A percentile compares a stretch with the other conserved stretches of the same genome.
Conservation (phyloP, 495 filamentous ascomycete genomes). For the Aspergillus conjunctus region DNA sequence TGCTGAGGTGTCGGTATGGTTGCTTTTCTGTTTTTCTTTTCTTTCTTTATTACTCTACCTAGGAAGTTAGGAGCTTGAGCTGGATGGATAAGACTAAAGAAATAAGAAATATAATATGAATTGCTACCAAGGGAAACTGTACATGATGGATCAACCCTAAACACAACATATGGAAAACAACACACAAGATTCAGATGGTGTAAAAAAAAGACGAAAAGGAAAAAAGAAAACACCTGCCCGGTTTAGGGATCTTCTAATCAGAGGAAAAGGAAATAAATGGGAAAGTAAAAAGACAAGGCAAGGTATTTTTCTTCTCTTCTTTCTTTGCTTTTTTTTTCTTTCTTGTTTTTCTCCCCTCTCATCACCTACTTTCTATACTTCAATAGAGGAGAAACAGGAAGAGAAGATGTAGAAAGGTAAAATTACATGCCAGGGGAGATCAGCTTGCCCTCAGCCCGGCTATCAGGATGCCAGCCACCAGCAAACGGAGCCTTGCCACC, state of each 20-base stretch:
- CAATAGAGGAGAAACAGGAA: not conserved
- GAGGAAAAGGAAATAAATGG: not conserved
- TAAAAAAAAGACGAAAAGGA: not conserved
- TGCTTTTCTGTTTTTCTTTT: not conserved
- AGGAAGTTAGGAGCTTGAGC: not conserved
- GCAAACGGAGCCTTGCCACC: slow-evolving; percentile 71
- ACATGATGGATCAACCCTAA: slow-evolving; percentile 4
- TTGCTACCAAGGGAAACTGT: slow-evolving; percentile 8
- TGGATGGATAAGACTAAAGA: slow-evolving; percentile 2
- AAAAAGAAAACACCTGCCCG: slow-evolving; percentile 13
- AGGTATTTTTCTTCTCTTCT: slow-evolving; percentile 6
- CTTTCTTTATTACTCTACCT: not conserved
- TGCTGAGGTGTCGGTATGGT: not conserved
- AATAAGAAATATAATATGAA: slow-evolving; percentile 2
- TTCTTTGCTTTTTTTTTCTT: slow-evolving; percentile 16
- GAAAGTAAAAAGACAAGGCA: not conserved
- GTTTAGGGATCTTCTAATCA: not conserved
- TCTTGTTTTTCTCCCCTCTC: not conserved
- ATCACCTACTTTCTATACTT: not conserved
- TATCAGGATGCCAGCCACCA: slow-evolving; percentile 83
- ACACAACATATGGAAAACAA: slow-evolving; percentile 3
- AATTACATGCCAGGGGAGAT: slow-evolving; percentile 75
- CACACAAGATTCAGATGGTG: not conserved
- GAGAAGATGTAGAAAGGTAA: not conserved
- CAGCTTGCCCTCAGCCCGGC: slow-evolving; percentile 74